These are phyloP conservation scores for Pythium guiyangense DNA, from an alignment of 352 stramenopile genomes.

Conservation along the genomic window DNA sequence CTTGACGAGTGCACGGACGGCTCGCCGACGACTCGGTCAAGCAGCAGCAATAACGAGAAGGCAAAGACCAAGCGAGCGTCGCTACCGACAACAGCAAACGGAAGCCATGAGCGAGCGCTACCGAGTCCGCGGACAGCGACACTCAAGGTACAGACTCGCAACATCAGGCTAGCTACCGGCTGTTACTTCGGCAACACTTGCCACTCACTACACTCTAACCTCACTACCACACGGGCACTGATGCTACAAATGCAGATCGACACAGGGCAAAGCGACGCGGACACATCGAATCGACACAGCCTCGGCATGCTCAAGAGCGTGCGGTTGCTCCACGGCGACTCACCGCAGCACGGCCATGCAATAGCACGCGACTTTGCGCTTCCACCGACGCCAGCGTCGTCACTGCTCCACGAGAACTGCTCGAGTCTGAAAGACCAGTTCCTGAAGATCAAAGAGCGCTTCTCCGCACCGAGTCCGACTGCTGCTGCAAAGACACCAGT, in stretches of 20 bases:
- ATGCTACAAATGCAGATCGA: no score
- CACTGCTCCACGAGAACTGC: slow-evolving; percentile 54
- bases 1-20: slow-evolving; percentile 12
- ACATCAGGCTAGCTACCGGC: neutral
- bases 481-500: slow-evolving; percentile 18
- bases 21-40: slow-evolving; percentile 19
- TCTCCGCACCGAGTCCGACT: slow-evolving; percentile 22
- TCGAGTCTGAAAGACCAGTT: slow-evolving; percentile 79
- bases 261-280: neutral
- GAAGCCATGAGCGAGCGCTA: slow-evolving; percentile 8
- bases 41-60: slow-evolving; percentile 20
- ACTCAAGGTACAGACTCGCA: neutral
- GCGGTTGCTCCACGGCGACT: slow-evolving; percentile 21
- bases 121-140: no score
- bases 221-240: no score
- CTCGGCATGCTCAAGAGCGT: slow-evolving; percentile 23
- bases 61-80: slow-evolving; percentile 6
- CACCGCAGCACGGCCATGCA: slow-evolving; percentile 24
- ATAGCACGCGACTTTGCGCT: slow-evolving; percentile 59
- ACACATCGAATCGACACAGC: slow-evolving; percentile 5
- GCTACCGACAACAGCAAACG: slow-evolving; percentile 7
- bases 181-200: neutral
- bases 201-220: neutral
- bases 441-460: slow-evolving; percentile 74
- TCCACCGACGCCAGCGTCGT: slow-evolving; percentile 29